Conservation (phyloP, 164 flowering plant species). For the Akebia trifoliata region DNA sequence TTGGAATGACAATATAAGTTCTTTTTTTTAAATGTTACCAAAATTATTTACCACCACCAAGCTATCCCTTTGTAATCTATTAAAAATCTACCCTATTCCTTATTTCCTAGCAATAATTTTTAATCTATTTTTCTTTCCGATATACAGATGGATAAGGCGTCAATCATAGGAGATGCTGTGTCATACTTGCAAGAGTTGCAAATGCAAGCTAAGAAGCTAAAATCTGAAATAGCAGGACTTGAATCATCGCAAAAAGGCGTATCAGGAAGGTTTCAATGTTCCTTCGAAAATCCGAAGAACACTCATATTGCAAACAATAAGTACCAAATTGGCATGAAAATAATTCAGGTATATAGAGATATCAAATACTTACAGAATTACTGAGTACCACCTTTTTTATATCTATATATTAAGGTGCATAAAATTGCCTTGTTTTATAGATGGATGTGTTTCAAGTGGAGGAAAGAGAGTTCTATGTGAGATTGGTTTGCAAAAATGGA, state of each 20-base stretch:
- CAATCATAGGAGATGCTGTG: conserved; percentile 84
- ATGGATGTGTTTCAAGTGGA: conserved; percentile 70
- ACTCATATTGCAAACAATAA: conserved; percentile 8
- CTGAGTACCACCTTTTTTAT: too few species aligned
- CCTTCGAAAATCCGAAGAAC: conserved; percentile 13
- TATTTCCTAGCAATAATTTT: background rate
- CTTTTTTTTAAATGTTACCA: too few species aligned
- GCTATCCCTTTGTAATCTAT: too few species aligned
- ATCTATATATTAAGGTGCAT: too few species aligned
- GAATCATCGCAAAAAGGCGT: conserved; percentile 40
- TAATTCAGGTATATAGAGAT: conserved; percentile 39
- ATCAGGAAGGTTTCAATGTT: conserved; percentile 15
- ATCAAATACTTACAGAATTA: too few species aligned
- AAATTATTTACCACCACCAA: too few species aligned
- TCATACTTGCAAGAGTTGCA: conserved; percentile 64
- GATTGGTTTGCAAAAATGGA: conserved; percentile 49
- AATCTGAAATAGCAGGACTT: conserved; percentile 55
- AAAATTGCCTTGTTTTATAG: conserved; percentile 30
- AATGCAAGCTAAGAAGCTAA: conserved; percentile 55
- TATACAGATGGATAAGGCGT: conserved; percentile 92
- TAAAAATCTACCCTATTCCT: too few species aligned
- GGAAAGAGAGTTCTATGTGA: conserved; percentile 58
- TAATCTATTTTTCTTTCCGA: background rate
- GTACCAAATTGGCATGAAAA: conserved; percentile 27
- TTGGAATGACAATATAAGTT: too few species aligned